These are phyloP conservation scores for Xylariaceae sp. DNA, from an alignment of 2,329 filamentous ascomycete genomes.

Conservation along the genomic window DNA sequence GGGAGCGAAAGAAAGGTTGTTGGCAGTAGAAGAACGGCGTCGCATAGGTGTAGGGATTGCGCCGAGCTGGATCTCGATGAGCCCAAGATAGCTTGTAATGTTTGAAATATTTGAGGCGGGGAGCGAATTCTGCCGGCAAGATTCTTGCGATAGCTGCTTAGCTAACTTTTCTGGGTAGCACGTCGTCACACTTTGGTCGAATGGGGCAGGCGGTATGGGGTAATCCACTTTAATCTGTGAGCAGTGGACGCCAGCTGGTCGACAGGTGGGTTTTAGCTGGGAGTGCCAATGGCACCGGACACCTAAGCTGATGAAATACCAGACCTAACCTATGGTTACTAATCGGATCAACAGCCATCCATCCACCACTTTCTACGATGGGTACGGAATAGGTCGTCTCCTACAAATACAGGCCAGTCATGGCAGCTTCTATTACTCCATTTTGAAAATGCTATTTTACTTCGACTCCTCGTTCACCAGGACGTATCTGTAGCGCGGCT, in stretches of 20 bases:
- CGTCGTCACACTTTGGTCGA: background rate
- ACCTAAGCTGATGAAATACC: too few species aligned
- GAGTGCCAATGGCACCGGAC: too few species aligned
- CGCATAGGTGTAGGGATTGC: constrained; percentile 12
- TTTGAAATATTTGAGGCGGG: constrained; percentile 27
- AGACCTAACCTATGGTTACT: too few species aligned
- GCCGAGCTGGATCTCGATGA: background rate
- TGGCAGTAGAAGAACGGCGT: background rate
- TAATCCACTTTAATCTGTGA: background rate
- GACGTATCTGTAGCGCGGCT: constrained; percentile 48
- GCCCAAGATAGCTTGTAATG: background rate
- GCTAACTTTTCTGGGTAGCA: background rate
- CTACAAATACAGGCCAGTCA: background rate
- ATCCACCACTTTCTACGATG: background rate
- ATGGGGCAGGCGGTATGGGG: constrained; percentile 5
- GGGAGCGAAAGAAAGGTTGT: background rate
- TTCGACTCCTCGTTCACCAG: constrained; percentile 40
- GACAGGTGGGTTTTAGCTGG: too few species aligned
- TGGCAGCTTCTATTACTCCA: constrained; percentile 1
- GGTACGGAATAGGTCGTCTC: background rate
- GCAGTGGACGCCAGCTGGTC: too few species aligned
- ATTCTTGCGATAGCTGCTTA: constrained; percentile 10
- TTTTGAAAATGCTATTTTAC: constrained; percentile 21
- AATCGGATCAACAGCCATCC: too few species aligned
- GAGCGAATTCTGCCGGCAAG: constrained; percentile 24